These are phyloP conservation scores for Vachellia collinsii DNA, from an alignment of 306 rosid species.

Conservation along the genomic window DNA sequence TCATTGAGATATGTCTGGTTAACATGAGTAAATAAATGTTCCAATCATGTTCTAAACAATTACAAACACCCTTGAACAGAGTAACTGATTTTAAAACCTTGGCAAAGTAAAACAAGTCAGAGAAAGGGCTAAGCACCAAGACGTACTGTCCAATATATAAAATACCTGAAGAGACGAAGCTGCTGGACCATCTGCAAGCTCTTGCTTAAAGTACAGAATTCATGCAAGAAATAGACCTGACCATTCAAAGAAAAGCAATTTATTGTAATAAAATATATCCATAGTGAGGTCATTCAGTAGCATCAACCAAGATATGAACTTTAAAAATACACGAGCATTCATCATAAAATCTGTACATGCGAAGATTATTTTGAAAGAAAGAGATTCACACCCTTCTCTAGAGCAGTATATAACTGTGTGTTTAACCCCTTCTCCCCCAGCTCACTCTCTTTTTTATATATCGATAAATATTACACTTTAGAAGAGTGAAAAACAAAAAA, in stretches of 20 bases:
- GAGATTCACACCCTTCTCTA: not conserved
- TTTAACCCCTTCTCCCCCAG: slow-evolving; percentile 27
- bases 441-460: slow-evolving; percentile 1
- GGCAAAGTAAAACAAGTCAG: not conserved
- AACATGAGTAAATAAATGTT: not conserved
- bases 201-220: slow-evolving; percentile 86
- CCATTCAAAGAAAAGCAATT: slow-evolving; percentile 27
- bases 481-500: not conserved
- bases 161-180: slow-evolving; percentile 81
- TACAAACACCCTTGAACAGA: slow-evolving; percentile 30
- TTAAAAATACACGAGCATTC: not conserved
- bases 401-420: not conserved
- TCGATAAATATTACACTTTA: not conserved
- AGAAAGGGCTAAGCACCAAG: not conserved
- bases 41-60: slow-evolving; percentile 13
- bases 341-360: not conserved
- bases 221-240: slow-evolving; percentile 85
- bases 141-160: slow-evolving; percentile 23
- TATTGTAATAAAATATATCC: not conserved
- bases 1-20: not conserved
- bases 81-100: slow-evolving; percentile 20
- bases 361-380: slow-evolving; percentile 15
- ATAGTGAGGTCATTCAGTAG: not conserved
- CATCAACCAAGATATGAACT: slow-evolving; percentile 3
- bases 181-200: slow-evolving; percentile 94